Evolutionary conservation across 371 early-diverging fungal genomes (phyloP).

Genomic region (Encephalitozoon intestinalis): DNA sequence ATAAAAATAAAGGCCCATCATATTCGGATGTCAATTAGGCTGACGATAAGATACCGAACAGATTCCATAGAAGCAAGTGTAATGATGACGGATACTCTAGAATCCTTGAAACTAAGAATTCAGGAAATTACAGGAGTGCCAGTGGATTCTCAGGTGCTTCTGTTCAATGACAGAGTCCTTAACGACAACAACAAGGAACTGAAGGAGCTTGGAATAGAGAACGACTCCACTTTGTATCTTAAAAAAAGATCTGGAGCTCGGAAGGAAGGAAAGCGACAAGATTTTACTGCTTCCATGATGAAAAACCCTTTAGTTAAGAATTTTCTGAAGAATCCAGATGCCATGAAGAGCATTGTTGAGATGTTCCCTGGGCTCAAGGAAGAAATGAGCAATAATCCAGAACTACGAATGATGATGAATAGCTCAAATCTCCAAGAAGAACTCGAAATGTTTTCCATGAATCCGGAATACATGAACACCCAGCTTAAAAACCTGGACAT

Average conservation of each 20-base stretch:
- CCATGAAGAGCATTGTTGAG: constrained; percentile 55
- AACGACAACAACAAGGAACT: constrained; percentile 40
- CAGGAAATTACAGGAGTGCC: constrained; percentile 28
- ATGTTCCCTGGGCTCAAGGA: constrained; percentile 58
- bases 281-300: constrained; percentile 11
- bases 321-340: constrained; percentile 56
- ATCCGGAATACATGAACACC: constrained; percentile 59
- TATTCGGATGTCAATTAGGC: constrained; percentile 26
- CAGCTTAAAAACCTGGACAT: constrained; percentile 61
- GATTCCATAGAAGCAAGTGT: constrained; percentile 38
- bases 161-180: constrained; percentile 42
- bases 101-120: constrained; percentile 49
- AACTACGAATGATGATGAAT: constrained; percentile 56
- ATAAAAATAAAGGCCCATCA: constrained; percentile 26
- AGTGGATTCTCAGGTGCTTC: constrained; percentile 24
- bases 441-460: constrained; percentile 53
- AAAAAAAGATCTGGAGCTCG: constrained; percentile 28
- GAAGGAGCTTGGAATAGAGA: constrained; percentile 28
- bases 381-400: constrained; percentile 47
- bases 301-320: constrained; percentile 56
- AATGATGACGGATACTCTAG: constrained; percentile 35
- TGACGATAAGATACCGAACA: constrained; percentile 48
- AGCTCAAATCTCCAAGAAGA: constrained; percentile 56
- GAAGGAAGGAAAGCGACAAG: background rate
- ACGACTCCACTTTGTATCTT: constrained; percentile 30